phyloP scores from a whole-genome alignment of 1,139 yeast genomes.

The Schwanniomyces etchellsii region DNA sequence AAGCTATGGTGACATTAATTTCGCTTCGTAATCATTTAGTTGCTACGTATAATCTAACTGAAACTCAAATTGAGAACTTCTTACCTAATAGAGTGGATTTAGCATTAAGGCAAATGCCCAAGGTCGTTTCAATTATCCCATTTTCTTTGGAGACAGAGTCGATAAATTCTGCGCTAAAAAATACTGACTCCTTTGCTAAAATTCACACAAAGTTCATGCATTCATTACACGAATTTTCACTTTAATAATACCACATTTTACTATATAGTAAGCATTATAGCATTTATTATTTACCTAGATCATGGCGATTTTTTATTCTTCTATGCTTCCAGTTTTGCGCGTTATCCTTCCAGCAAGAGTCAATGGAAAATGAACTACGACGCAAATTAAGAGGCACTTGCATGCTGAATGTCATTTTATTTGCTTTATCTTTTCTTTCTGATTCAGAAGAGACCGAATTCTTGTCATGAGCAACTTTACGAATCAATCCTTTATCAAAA shows the following conservation, averaged over 20 bases:
- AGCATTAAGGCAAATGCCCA: conserved; percentile 21
- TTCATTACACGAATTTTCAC: conserved; percentile 8
- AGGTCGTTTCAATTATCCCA: conserved; percentile 7
- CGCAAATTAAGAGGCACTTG: not conserved
- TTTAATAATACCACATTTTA: too few species aligned
- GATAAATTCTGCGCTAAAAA: conserved; percentile 6
- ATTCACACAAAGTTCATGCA: conserved; percentile 10
- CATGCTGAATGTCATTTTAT: not conserved
- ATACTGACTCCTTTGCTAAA: conserved; percentile 6
- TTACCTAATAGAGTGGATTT: conserved; percentile 19
- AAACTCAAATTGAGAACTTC: conserved; percentile 16
- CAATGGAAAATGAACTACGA: not conserved
- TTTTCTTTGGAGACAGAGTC: conserved; percentile 8
- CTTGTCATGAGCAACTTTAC: too few species aligned
- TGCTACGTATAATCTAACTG: conserved; percentile 16
- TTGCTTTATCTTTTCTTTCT: conserved; percentile 2
- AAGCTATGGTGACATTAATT: conserved; percentile 17
- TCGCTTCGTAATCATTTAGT: conserved; percentile 17
- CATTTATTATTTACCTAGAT: not conserved
- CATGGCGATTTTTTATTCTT: conserved; percentile 5
- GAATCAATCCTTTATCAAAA: conserved; percentile 4
- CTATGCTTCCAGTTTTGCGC: conserved; percentile 5
- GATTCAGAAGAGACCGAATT: conserved; percentile 2
- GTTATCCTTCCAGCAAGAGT: conserved; percentile 5
- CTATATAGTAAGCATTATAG: too few species aligned